Base-by-base conservation (phyloP, 2,329 filamentous ascomycete species). In the Scedosporium boydii region DNA sequence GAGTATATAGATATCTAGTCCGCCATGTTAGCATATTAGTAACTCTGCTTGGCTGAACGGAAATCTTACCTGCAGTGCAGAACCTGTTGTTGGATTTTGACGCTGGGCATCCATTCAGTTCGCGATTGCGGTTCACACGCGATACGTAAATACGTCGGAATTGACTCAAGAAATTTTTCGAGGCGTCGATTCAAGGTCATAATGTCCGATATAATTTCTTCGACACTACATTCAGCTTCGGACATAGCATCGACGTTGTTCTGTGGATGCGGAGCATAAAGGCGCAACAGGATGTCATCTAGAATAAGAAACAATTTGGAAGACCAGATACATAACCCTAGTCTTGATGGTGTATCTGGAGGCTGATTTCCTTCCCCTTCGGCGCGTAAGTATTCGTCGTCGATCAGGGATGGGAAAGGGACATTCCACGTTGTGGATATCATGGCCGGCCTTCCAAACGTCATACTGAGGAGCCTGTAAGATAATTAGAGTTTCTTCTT, bases 391-490 rank as follows among this genome's bases (percentile, higher is more conserved):
- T 59, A 59, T 48, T 59, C 58, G 38, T 59, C 58, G 58, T 59
- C 58, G n/a, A 59, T 59, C 2, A 59, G 14, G 6, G 58, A 44
- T 6, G 58, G 58, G n/a, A 29, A 48, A 6, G 58, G 58, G n/a
- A 59, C 58, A 27, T 59, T 48, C 58, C 58, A 59, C 7, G 38
- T 59, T 0, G 34, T 59, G 21, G 58, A 59, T 44, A 59, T 59
- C 58, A 59, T 59, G 18, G 58, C 58, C 10, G 58, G 58, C 23
- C 58, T 42, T 26, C 58, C 58, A 59, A 59, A 59, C 3, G 58
- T 59, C 58, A 59, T 59, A 6, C 58, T 59, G 4, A 59, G 7
- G 2, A 59, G 58, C 26, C 58, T 59, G n/a, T 16, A 21, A 7
- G n/a, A 46, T 10, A 46, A 3, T 59, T 59, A 59, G 58, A 27